Percentiles rank a stretch among this genome's conserved stretches.
These are phyloP conservation scores for Xylaria hypoxylon DNA, from an alignment of 2,329 filamentous ascomycete species.

Conservation along the genomic window DNA sequence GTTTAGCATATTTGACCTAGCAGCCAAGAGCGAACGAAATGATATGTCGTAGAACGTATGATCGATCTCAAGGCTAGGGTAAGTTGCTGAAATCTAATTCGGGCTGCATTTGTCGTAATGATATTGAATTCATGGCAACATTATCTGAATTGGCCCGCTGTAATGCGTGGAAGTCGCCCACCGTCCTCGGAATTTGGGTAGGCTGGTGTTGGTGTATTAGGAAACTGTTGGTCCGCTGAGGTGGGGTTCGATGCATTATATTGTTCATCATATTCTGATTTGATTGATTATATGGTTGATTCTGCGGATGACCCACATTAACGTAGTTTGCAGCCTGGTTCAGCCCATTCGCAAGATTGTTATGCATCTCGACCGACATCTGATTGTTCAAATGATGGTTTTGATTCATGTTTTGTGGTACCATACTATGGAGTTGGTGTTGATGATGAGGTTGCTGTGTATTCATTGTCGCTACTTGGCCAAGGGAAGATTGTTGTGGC, in stretches of 20 bases:
- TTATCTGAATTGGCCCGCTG: conserved; percentile 60
- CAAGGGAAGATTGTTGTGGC: conserved; percentile 50
- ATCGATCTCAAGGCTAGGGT: conserved; percentile 45
- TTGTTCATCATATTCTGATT: conserved; percentile 48
- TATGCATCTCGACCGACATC: conserved; percentile 51
- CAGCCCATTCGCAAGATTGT: conserved; percentile 47
- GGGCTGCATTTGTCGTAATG: conserved; percentile 52
- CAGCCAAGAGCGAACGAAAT: neutral
- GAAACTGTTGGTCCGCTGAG: conserved; percentile 56
- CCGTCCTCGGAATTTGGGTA: conserved; percentile 55
- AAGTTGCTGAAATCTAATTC: conserved; percentile 57
- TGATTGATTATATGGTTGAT: conserved; percentile 47
- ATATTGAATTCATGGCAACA: conserved; percentile 51
- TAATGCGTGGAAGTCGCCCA: conserved; percentile 63
- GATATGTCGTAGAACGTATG: neutral
- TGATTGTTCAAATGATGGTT: conserved; percentile 51
- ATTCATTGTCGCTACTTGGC: conserved; percentile 50
- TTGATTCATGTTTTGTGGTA: conserved; percentile 50
- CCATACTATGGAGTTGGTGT: conserved; percentile 44
- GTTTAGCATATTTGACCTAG: neutral
- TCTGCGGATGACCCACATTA: conserved; percentile 50
- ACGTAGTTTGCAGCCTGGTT: conserved; percentile 50
- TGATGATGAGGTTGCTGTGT: conserved; percentile 50
- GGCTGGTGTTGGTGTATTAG: conserved; percentile 51
- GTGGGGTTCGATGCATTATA: conserved; percentile 52